Evolutionary conservation across 805 yeast species (phyloP), one percentile per base, ranked within the genome.

Genomic region (Lipomyces oligophaga): DNA sequence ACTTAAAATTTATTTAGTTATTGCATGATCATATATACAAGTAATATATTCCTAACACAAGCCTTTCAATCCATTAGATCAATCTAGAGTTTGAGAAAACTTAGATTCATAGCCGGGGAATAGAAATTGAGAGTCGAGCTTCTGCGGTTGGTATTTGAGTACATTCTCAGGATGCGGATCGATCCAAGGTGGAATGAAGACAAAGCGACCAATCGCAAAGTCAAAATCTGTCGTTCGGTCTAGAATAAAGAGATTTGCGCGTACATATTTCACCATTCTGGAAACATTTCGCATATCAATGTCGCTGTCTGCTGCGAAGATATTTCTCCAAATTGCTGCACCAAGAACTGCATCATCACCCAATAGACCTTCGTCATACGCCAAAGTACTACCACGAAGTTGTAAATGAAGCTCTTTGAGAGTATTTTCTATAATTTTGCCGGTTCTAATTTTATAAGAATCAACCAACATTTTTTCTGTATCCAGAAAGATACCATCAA

Each of bases 341-440:
- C 71, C 72, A 38, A 70, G 57, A 5, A 64, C 71, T 1, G 70
- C 62, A 38, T 66, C 70, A 66, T 87, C 95, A 50, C 85, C 85
- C 21, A 86, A 78, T 41, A 93, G 74, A 0, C 90, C 97, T 68
- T 93, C 97, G 67, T 93, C 99, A 61, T 89, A 89, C 1, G 95
- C 82, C 59, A 88, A 79, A 2, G 89, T 83, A 33, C 84, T 75
- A 37, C 99, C 99, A 64, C 90, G 77, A 59, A 93, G 71, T 69
- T 90, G 97, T 13, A 87, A 74, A 60, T 89, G 86, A 67, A 85
- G 89, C 62, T 88, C 96, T 64, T 87, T 87, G 69, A 88, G 73
- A 67, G 89, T 87, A 21, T 80, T 81, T 59, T 86, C 95, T 45
- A 88, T 83, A 40, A 87, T 79, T 60, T 93, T 74, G 54, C 85